Conservation (phyloP, 1,284 basidiomycete species). For the Papiliotrema terrestris region DNA sequence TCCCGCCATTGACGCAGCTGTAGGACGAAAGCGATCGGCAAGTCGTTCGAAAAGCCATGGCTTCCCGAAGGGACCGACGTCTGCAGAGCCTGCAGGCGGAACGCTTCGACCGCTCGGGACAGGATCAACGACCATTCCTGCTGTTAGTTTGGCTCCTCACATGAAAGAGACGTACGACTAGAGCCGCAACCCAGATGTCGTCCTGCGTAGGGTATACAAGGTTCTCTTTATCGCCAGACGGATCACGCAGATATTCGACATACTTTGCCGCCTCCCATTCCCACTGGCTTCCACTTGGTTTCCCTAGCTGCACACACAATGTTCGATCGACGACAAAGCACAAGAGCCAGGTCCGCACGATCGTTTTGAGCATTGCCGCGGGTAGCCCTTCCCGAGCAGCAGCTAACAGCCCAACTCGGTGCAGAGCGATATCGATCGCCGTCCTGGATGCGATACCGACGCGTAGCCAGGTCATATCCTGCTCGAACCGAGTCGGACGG, state of each 20-base stretch:
- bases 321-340: constrained; percentile 22
- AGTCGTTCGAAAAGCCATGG: background rate
- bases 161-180: background rate
- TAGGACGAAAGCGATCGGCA: background rate
- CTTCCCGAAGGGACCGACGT: background rate
- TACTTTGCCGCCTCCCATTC: constrained; percentile 14
- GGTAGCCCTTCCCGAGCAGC: constrained; percentile 25
- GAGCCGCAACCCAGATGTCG: background rate
- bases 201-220: background rate
- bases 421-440: constrained; percentile 36
- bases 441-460: constrained; percentile 27
- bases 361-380: constrained; percentile 18
- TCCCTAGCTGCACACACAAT: constrained; percentile 22
- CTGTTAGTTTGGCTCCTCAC: too few relatives aligned
- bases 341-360: constrained; percentile 33
- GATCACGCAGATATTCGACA: background rate
- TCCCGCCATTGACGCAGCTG: background rate
- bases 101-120: background rate
- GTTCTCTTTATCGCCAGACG: background rate
- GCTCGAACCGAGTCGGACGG: constrained; percentile 31
- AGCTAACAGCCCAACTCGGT: constrained; percentile 25
- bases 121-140: background rate
- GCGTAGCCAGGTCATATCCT: constrained; percentile 35
- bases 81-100: background rate
- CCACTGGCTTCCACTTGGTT: constrained; percentile 15